Evolutionary conservation across 306 rosid genomes (phyloP).

Genomic region (Canavalia ensiformis): DNA sequence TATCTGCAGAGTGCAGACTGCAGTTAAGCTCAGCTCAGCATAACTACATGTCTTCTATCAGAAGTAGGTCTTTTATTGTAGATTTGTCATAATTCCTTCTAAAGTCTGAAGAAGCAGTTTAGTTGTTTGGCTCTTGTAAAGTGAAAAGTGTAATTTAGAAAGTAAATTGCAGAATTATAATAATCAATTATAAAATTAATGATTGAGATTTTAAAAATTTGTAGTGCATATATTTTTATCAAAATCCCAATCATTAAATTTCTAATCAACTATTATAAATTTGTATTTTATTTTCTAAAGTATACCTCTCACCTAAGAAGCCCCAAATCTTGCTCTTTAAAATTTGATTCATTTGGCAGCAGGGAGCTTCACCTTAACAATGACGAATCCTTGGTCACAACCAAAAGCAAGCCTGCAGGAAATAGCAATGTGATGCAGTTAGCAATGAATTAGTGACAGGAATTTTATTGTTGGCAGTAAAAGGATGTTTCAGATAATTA

Average conservation of each 20-base stretch:
- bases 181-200: background rate
- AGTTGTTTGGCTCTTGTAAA: background rate
- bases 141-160: conserved; percentile 9
- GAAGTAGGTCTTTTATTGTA: background rate
- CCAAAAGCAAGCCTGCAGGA: conserved; percentile 65
- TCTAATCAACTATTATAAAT: background rate
- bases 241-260: background rate
- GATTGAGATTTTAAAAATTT: background rate
- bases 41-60: background rate
- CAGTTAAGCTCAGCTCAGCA: background rate
- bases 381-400: conserved; percentile 62
- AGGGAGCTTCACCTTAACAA: conserved; percentile 44
- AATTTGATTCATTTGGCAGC: conserved; percentile 25
- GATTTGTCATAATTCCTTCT: background rate
- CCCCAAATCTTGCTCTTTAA: background rate
- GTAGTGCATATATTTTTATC: background rate
- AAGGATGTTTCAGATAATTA: conserved; percentile 45
- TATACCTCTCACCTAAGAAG: too few relatives aligned
- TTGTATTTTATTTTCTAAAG: background rate
- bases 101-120: background rate
- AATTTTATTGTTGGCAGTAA: background rate
- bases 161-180: background rate
- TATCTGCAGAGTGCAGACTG: too few relatives aligned
- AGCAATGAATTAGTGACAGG: background rate
- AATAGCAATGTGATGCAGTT: conserved; percentile 10